A percentile compares a stretch with the other conserved stretches of the same genome.
phyloP scores from a whole-genome alignment of 306 rosid genomes.

The Corylus americana region DNA sequence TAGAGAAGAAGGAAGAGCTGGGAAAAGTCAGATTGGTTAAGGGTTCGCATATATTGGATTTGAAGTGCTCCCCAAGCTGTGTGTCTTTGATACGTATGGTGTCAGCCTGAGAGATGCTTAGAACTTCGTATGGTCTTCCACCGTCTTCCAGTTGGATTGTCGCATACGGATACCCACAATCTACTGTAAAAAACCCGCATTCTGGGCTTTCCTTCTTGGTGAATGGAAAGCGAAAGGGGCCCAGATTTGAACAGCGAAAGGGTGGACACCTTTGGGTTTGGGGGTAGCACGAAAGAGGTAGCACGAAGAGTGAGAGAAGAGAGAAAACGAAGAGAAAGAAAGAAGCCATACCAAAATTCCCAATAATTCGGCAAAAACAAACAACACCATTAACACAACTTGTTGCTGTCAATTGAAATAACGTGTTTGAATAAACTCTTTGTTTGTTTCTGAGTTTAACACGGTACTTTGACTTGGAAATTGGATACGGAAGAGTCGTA shows the following conservation, averaged over 20 bases:
- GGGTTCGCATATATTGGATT: not conserved
- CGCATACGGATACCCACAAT: not conserved
- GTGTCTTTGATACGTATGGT: not conserved
- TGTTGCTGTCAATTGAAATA: too few species aligned
- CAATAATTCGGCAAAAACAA: not conserved
- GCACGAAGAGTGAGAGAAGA: not conserved
- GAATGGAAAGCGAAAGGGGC: not conserved
- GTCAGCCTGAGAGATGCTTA: not conserved
- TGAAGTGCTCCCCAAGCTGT: not conserved
- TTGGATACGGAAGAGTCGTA: too few species aligned
- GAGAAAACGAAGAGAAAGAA: not conserved
- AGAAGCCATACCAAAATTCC: not conserved
- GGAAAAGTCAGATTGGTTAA: not conserved
- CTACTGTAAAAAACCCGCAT: not conserved
- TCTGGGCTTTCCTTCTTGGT: not conserved
- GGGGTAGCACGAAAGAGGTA: slow-evolving; percentile 2
- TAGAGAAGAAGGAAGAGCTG: slow-evolving; percentile 11
- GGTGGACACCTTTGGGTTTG: too few species aligned
- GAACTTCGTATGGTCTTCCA: too few species aligned
- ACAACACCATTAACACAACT: too few species aligned
- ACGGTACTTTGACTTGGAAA: too few species aligned
- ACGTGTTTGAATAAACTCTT: too few species aligned
- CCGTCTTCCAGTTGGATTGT: not conserved
- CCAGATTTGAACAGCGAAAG: not conserved
- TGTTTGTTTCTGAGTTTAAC: too few species aligned